phyloP scores from a whole-genome alignment of 1,284 basidiomycete species.

The Fomitiporia mediterranea region DNA sequence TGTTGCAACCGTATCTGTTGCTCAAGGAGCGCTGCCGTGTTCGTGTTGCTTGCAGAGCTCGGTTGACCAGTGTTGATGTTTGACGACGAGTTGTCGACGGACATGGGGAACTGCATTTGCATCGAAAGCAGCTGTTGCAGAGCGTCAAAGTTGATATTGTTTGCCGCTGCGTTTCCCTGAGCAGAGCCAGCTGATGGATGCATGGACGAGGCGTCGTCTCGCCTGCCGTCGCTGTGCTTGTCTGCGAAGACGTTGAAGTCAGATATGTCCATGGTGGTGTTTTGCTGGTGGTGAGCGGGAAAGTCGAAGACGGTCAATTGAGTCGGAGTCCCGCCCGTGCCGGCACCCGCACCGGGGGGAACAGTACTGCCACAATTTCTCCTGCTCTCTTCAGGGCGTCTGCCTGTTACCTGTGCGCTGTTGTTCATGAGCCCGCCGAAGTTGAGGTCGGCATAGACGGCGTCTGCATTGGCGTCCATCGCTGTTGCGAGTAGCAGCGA shows the following conservation, averaged over 20 bases:
- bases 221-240: neutral
- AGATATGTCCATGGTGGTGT: neutral
- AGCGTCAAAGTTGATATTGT: conserved; percentile 15
- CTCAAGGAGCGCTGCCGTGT: conserved; percentile 36
- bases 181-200: neutral
- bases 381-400: neutral
- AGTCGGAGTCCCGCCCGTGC: no score
- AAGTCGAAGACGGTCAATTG: no score
- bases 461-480: neutral
- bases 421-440: neutral
- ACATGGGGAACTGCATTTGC: conserved; percentile 8
- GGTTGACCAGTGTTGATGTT: no score
- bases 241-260: neutral
- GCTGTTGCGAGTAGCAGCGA: no score
- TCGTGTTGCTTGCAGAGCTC: neutral
- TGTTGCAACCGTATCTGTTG: conserved; percentile 69
- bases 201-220: neutral
- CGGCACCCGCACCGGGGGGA: no score
- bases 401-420: no score
- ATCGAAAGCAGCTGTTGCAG: conserved; percentile 18
- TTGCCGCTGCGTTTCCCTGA: neutral
- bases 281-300: no score
- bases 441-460: neutral
- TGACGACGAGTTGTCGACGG: neutral
- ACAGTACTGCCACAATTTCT: neutral